phyloP scores from a whole-genome alignment of 192 early-diverging fungal genomes.

The Chytriomyces sp. region DNA sequence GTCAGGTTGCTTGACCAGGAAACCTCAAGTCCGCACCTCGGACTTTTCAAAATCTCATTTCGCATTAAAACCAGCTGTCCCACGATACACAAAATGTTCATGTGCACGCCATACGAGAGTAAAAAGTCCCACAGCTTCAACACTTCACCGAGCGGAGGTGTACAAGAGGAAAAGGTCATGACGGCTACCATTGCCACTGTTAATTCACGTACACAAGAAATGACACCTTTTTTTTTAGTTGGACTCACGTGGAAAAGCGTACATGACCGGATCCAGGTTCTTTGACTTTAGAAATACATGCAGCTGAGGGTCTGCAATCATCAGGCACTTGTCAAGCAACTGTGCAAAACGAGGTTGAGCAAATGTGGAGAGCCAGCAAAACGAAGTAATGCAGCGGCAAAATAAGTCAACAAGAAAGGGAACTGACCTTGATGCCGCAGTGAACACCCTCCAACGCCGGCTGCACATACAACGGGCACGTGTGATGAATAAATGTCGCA shows the following conservation, averaged over 20 bases:
- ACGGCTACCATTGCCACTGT: slow-evolving; percentile 61
- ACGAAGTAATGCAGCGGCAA: slow-evolving; percentile 1
- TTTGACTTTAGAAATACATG: slow-evolving; percentile 75
- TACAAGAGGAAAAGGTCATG: slow-evolving; percentile 88
- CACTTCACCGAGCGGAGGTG: slow-evolving; percentile 82
- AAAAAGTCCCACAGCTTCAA: slow-evolving; percentile 92
- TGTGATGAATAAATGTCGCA: slow-evolving; percentile 82
- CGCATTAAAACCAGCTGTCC: slow-evolving; percentile 81
- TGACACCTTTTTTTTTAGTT: not conserved
- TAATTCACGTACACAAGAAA: not conserved
- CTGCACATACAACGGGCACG: slow-evolving; percentile 93
- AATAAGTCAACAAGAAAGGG: too few relatives aligned
- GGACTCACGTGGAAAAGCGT: slow-evolving; percentile 86
- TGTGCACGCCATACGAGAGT: slow-evolving; percentile 87
- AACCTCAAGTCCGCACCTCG: slow-evolving; percentile 55
- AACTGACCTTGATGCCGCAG: slow-evolving; percentile 85
- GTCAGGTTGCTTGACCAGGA: not conserved
- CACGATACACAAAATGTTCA: slow-evolving; percentile 90
- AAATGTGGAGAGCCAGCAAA: slow-evolving; percentile 2
- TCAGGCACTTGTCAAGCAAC: slow-evolving; percentile 83
- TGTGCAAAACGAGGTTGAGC: slow-evolving; percentile 32
- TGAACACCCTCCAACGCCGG: slow-evolving; percentile 88
- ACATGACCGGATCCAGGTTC: slow-evolving; percentile 75
- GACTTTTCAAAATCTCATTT: slow-evolving; percentile 70
- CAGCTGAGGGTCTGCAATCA: slow-evolving; percentile 73